Evolutionary conservation across 371 early-diverging fungal genomes (phyloP).

Genomic region (Choanephora cucurbitarum): DNA sequence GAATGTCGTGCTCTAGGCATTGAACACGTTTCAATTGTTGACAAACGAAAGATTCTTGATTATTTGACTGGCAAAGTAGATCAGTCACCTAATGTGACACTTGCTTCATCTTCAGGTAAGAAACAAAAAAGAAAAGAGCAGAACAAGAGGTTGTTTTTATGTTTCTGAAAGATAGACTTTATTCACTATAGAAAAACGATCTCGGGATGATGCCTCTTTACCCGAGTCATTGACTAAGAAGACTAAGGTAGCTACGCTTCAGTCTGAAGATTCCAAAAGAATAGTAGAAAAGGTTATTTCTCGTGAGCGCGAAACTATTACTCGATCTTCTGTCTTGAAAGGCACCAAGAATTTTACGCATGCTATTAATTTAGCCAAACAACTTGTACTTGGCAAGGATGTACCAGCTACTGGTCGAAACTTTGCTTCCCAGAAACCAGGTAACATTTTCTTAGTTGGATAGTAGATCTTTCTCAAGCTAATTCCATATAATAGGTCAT

Average conservation of each 20-base stretch:
- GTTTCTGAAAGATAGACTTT: not conserved
- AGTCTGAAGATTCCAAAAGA: conserved; percentile 37
- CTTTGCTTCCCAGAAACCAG: conserved; percentile 13
- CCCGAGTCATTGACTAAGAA: conserved; percentile 37
- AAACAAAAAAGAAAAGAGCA: not conserved
- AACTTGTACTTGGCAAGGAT: conserved; percentile 24
- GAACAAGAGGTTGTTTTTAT: not conserved
- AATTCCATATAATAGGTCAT: no score
- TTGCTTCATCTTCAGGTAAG: conserved; percentile 12
- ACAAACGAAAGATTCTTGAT: conserved; percentile 69
- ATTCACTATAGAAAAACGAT: conserved; percentile 27
- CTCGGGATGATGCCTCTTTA: conserved; percentile 35
- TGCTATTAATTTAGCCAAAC: conserved; percentile 24
- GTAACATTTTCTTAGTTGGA: no score
- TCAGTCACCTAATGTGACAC: conserved; percentile 46
- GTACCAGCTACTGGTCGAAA: conserved; percentile 8
- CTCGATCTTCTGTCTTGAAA: conserved; percentile 44
- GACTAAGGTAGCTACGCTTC: conserved; percentile 26
- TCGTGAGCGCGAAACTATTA: conserved; percentile 47
- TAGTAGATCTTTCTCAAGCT: no score
- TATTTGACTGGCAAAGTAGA: conserved; percentile 73
- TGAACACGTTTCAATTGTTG: conserved; percentile 72
- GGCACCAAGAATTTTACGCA: conserved; percentile 42
- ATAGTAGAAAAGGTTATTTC: conserved; percentile 42
- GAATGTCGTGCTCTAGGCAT: conserved; percentile 62